Base-by-base conservation (phyloP, 345 rosid species). In the Gossypium turneri region DNA sequence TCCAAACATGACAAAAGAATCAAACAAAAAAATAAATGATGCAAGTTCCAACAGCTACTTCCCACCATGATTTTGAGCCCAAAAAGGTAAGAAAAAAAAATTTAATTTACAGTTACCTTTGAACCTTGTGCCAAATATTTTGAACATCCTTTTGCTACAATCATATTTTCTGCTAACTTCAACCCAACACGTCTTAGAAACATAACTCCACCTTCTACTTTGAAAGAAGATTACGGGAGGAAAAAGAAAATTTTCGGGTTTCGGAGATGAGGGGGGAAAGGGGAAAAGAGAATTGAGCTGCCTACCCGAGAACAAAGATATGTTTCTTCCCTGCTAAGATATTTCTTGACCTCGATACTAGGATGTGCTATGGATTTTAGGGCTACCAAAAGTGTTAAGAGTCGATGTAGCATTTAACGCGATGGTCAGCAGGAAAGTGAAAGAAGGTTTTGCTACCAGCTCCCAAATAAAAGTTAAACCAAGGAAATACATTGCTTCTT, bases 91-190 rank as follows among this genome's bases (percentile, higher is more conserved):
- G 41, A 34, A 34, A 34, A 34, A 63, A 34, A 64, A 67, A 16
- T 1, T 3, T 34, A 50, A 57, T 41, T 83, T 81, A 82, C 84
- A 84, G 78, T 81, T 76, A 76, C 83, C 80, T 79, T 80, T 69
- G 79, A 80, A 81, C 88, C 90, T 83, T 79, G 79, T 58, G 84
- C 86, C 82, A 84, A 80, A 80, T 75, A 81, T 72, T 34, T 72
- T 69, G 82, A 82, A 81, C 85, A 83, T 85, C 85, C 85, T 84
- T 77, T 60, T 83, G 84, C 88, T 85, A 85, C 90, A 88, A 82
- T 83, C 88, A 83, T 81, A 84, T 80, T 79, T 82, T 81, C 83
- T 79, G 80, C 78, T 67, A 82, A 80, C 85, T 83, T 84, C 82
- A 77, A 84, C 87, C 86, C 87, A 77, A 79, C 82, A 84, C 70